Conservation (phyloP, 176 grass and related monocot species). For the Paspalum notatum region DNA sequence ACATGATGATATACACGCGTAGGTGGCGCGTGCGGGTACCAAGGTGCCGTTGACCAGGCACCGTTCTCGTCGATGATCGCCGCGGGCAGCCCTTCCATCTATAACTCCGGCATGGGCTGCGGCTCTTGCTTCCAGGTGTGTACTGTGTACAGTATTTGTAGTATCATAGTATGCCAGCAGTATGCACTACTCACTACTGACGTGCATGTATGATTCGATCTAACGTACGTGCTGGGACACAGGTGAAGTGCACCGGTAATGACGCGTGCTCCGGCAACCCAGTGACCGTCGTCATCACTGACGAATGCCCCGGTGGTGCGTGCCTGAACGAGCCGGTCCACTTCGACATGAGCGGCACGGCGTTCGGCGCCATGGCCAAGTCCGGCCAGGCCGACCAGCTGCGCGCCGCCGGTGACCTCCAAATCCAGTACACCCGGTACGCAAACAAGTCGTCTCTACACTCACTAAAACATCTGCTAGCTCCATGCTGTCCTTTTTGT, state of each 20-base stretch:
- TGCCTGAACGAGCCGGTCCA: slow-evolving; percentile 54
- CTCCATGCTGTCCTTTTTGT: neutral
- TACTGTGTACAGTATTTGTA: neutral
- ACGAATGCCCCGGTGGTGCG: slow-evolving; percentile 56
- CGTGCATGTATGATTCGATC: neutral
- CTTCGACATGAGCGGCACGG: slow-evolving; percentile 73
- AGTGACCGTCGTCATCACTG: slow-evolving; percentile 66
- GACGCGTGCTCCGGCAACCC: slow-evolving; percentile 56
- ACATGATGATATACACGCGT: neutral
- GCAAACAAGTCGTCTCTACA: neutral
- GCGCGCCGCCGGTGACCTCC: slow-evolving; percentile 50
- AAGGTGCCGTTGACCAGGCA: slow-evolving; percentile 45
- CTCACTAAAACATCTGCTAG: no score
- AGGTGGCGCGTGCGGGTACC: slow-evolving; percentile 77
- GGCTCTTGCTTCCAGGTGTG: slow-evolving; percentile 62
- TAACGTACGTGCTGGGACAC: neutral
- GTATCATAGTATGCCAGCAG: no score
- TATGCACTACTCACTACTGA: no score
- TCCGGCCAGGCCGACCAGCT: slow-evolving; percentile 56
- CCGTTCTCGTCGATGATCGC: slow-evolving; percentile 75
- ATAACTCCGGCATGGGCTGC: slow-evolving; percentile 56
- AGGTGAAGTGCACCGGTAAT: slow-evolving; percentile 55
- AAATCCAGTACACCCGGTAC: slow-evolving; percentile 62
- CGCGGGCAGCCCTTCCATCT: slow-evolving; percentile 58
- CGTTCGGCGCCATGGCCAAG: slow-evolving; percentile 66